Evolutionary conservation across 495 filamentous ascomycete genomes (phyloP).

Genomic region (Tuber brumale): DNA sequence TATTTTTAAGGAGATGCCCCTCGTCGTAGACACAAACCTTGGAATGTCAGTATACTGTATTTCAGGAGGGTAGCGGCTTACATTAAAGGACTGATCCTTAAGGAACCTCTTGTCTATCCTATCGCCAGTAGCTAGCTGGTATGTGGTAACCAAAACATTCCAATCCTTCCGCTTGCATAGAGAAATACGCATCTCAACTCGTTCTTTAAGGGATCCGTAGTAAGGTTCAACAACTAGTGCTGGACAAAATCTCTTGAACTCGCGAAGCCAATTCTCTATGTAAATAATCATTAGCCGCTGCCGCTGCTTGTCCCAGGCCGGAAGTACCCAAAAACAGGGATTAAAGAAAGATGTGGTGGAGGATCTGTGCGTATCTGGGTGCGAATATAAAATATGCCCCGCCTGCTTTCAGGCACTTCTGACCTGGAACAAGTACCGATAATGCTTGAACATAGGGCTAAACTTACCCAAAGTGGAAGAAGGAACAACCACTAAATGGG

Average conservation of each 20-base stretch:
- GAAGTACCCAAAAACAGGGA: background rate
- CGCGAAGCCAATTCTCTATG: conserved; percentile 86
- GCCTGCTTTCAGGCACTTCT: background rate
- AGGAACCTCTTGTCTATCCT: conserved; percentile 64
- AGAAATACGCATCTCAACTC: conserved; percentile 58
- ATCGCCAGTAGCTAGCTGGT: conserved; percentile 62
- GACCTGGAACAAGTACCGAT: background rate
- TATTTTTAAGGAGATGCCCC: conserved; percentile 85
- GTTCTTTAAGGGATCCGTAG: conserved; percentile 60
- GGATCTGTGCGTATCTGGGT: background rate
- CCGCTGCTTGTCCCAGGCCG: background rate
- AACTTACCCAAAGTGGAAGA: conserved; percentile 62
- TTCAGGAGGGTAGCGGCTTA: conserved; percentile 30
- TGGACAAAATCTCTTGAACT: conserved; percentile 84
- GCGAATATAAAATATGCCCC: background rate
- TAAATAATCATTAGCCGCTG: conserved; percentile 10
- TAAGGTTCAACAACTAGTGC: conserved; percentile 68
- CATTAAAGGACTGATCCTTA: conserved; percentile 53
- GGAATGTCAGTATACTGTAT: conserved; percentile 36
- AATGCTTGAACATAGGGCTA: background rate
- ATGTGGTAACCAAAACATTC: conserved; percentile 88
- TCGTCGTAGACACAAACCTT: conserved; percentile 82
- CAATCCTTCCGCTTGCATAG: conserved; percentile 59
- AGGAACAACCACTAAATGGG: conserved; percentile 84
- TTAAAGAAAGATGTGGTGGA: background rate